phyloP scores from a whole-genome alignment of 2,329 filamentous ascomycete genomes.

The Ascomycota sp. region DNA sequence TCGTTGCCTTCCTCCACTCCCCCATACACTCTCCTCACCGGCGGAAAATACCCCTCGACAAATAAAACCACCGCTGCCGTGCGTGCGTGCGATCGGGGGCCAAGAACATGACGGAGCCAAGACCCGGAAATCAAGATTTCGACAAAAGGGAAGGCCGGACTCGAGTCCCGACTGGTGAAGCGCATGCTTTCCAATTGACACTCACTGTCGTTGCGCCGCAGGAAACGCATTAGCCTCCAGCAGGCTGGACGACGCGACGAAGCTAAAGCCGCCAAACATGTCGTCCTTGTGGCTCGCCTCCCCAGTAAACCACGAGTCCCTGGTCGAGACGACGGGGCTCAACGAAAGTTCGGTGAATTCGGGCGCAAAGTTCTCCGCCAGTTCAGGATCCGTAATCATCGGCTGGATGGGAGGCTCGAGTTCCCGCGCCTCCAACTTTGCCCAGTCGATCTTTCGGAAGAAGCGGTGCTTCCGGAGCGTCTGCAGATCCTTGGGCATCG shows the following conservation, averaged over 20 bases:
- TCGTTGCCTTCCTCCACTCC: no score
- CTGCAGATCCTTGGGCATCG: slow-evolving; percentile 73
- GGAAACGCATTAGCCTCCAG: slow-evolving; percentile 27
- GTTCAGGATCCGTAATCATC: slow-evolving; percentile 81
- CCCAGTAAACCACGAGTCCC: slow-evolving; percentile 19
- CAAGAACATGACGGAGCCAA: no score
- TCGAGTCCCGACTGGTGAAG: no score
- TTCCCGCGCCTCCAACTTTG: slow-evolving; percentile 61
- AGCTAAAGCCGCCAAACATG: slow-evolving; percentile 44
- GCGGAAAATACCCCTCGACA: no score
- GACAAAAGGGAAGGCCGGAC: no score
- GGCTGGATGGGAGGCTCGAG: slow-evolving; percentile 78
- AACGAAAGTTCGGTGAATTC: slow-evolving; percentile 79
- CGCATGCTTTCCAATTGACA: no score
- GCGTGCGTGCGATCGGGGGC: no score
- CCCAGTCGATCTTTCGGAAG: slow-evolving; percentile 95
- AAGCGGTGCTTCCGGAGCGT: slow-evolving; percentile 85
- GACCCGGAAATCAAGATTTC: no score
- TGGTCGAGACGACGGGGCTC: slow-evolving; percentile 42
- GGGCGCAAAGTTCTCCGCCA: slow-evolving; percentile 88
- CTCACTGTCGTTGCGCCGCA: slow-evolving; percentile 1
- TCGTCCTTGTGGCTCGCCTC: slow-evolving; percentile 24
- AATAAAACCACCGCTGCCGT: no score
- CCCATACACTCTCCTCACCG: no score
- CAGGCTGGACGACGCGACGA: slow-evolving; percentile 36